Evolutionary conservation across 1,284 basidiomycete genomes (phyloP).

Genomic region (Irpex sp.): DNA sequence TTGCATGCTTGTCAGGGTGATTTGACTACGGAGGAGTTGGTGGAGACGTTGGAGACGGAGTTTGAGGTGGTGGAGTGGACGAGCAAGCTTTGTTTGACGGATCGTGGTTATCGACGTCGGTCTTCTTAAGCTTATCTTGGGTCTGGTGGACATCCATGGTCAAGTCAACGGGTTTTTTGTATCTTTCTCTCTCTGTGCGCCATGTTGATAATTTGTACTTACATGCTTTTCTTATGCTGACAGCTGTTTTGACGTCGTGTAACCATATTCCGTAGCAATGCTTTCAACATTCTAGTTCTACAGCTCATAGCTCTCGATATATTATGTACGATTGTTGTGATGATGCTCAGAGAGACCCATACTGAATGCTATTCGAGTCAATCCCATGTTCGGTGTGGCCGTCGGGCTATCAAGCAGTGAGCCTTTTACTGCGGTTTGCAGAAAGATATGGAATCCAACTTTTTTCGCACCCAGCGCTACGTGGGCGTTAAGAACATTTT

Average conservation of each 20-base stretch:
- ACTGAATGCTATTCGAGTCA: background rate
- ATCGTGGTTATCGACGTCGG: background rate
- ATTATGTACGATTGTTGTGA: background rate
- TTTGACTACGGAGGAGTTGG: background rate
- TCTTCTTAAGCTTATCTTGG: background rate
- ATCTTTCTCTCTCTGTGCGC: too few species aligned
- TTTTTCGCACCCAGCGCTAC: too few species aligned
- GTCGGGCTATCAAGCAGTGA: constrained; percentile 3
- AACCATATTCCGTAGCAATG: background rate
- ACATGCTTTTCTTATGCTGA: background rate
- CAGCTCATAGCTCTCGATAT: background rate
- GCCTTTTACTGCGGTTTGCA: too few species aligned
- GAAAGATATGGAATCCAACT: too few species aligned
- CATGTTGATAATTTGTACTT: background rate
- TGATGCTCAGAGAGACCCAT: background rate
- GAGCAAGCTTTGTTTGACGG: background rate
- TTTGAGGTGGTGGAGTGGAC: background rate
- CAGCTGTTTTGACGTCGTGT: background rate
- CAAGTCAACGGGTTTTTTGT: too few species aligned
- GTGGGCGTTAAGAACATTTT: too few species aligned
- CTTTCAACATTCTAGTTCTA: background rate
- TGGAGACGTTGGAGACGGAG: background rate
- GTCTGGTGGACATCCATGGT: background rate
- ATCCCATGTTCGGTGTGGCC: constrained; percentile 7
- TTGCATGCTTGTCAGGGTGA: background rate